Evolutionary conservation across 495 filamentous ascomycete species (phyloP), one percentile per base, ranked within the genome.

Genomic region (Neurospora sp.): DNA sequence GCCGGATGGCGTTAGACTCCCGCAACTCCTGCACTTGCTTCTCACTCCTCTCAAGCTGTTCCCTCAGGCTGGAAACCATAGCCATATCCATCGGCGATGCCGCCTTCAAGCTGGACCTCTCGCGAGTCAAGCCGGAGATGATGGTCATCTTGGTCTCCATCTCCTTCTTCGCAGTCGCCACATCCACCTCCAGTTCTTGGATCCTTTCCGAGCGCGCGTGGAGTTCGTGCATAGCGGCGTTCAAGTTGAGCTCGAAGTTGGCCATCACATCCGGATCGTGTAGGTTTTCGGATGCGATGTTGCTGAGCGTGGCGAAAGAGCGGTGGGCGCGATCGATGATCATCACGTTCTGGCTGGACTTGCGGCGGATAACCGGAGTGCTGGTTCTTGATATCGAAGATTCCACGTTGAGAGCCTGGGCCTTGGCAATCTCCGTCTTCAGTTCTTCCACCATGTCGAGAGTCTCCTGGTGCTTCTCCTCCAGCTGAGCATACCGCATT

Each of bases 71-170:
- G 17, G 92, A 89, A n/a, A 98, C 92, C 69, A 97, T 89, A 7
- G 92, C 94, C 82, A 97, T 96, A 76, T 99, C 96, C 80, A 98
- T 91, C 16, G 94, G 92, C 12, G 93, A 92, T 3, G 89, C 45
- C 39, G 76, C 89, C 78, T 94, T 93, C 82, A 97, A 88, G 79
- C 92, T 94, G 3, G 93, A 93, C 76, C 96, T 87, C 79, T 99
- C 96, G 48, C 94, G 89, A 20, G 96, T 96, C 41, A 99, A 87
- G 7, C 96, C 96, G 20, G 94, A 93, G 73, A 99, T 98, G 76
- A 99, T 94, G 31, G 91, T 91, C 82, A 92, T 92, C 86, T 98
- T 98, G 71, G 87, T 89, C 74, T 99, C 96, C 92, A 99, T 97
- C 79, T 98, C 96, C 81, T 92, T 96, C 84, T 92, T 96, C 16